Evolutionary conservation across 108 stramenopile genomes (phyloP), one percentile per base, ranked within the genome.

Genomic region (Pelagomonas calceolata): DNA sequence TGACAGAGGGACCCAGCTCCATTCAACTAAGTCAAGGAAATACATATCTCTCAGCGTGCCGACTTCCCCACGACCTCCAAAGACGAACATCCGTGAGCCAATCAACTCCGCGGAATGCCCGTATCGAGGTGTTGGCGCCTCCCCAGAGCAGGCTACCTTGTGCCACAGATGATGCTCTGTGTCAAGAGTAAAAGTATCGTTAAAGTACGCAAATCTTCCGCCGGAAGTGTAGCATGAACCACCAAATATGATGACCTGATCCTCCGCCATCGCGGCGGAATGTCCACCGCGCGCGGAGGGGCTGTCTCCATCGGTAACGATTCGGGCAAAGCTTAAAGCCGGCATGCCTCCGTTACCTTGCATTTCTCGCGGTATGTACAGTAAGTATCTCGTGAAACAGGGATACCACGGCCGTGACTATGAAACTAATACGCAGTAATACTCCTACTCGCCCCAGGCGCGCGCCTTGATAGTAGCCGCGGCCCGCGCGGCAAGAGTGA

Each of bases 1-100:
- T 18, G 82, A 72, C 21, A 87, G 75, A 7, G 79, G 77, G 4
- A 81, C 76, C 86, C 86, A 87, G 33, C 73, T 75, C 85, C 86
- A 87, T 34, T 78, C 76, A 21, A 79, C 66, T 12, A 85, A 73
- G 63, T 87, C 86, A n/a, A 87, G 74, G 63, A 83, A 85, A 66
- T 66, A 72, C 29, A 85, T 75, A 36, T 87, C 86, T 26, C 84
- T 75, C 33, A 86, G 74, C 36, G 64, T 34, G 0, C 82, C 80
- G 30, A 45, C 64, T 0, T 72, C 64, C 0, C 86, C 86, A 45
- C 79, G 81, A 0, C 86, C 86, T 9, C 86, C 85, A 32, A 87
- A 73, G 3, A 87, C 69, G 63, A 84, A 87, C 79, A 87, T 85
- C 14, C 85, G 21, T 60, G 21, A 60, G 1, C 51, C 51, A 26